phyloP scores from a whole-genome alignment of 345 rosid species.

The Dimocarpus longan region DNA sequence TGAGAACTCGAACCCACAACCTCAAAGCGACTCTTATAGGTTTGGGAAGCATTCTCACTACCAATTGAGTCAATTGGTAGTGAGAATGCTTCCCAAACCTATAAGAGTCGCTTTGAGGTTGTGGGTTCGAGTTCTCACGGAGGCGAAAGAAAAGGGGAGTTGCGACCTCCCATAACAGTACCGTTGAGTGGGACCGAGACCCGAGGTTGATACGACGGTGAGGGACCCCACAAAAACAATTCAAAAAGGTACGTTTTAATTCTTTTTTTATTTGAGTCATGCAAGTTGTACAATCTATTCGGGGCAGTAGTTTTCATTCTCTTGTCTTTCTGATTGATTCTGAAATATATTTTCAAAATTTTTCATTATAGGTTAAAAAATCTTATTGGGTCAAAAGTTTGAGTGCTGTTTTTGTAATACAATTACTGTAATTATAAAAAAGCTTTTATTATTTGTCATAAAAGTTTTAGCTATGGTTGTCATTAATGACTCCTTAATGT shows the following conservation, averaged over 20 bases:
- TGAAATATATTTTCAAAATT: neutral
- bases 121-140: too few relatives aligned
- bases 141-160: too few relatives aligned
- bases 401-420: neutral
- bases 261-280: conserved; percentile 4
- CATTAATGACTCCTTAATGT: neutral
- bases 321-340: neutral
- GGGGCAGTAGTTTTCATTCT: conserved; percentile 1
- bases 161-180: too few relatives aligned
- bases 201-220: too few relatives aligned
- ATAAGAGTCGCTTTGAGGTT: too few relatives aligned
- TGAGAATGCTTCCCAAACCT: too few relatives aligned
- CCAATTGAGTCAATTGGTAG: too few relatives aligned
- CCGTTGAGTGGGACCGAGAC: too few relatives aligned
- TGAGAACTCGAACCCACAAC: too few relatives aligned
- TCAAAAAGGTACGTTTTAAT: conserved; percentile 63
- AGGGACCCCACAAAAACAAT: too few relatives aligned
- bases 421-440: neutral
- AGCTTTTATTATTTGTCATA: neutral
- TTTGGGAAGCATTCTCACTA: too few relatives aligned
- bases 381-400: neutral
- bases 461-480: neutral
- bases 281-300: neutral
- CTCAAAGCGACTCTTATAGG: too few relatives aligned
- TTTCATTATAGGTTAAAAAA: neutral